A percentile compares a stretch with the other conserved stretches of the same genome.
These are phyloP conservation scores for Ganoderma leucocontextum DNA, from an alignment of 1,284 basidiomycete genomes.

Conservation along the genomic window DNA sequence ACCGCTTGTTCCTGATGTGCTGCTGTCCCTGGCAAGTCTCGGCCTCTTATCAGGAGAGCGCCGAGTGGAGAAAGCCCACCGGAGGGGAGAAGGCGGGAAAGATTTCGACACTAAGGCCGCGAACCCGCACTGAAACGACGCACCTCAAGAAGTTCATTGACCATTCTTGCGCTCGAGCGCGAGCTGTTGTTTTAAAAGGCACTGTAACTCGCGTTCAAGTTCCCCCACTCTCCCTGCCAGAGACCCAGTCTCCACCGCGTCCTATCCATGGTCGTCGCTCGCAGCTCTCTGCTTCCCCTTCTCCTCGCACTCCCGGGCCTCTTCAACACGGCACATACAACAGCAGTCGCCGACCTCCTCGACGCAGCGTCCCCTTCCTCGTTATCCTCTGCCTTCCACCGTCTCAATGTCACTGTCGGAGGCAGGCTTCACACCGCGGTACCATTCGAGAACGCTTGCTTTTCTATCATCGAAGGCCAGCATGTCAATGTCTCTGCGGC, in stretches of 20 bases:
- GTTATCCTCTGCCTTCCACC: conserved; percentile 49
- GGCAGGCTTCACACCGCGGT: conserved; percentile 40
- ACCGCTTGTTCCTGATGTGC: too few species aligned
- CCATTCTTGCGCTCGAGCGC: too few species aligned
- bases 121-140: too few species aligned
- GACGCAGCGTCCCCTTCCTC: conserved; percentile 27
- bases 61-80: too few species aligned
- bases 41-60: too few species aligned
- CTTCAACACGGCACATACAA: not conserved
- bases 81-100: too few species aligned
- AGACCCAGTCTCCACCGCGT: not conserved
- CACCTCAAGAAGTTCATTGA: too few species aligned
- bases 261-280: conserved; percentile 17
- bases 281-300: not conserved
- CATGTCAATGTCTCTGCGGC: conserved; percentile 27
- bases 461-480: conserved; percentile 39
- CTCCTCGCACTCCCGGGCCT: conserved; percentile 4
- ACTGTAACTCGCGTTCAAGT: not conserved
- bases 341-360: conserved; percentile 54
- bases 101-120: too few species aligned
- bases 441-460: conserved; percentile 45
- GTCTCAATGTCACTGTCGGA: conserved; percentile 42
- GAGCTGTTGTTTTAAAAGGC: too few species aligned
- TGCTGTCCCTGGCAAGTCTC: too few species aligned
- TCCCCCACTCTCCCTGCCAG: not conserved